A percentile compares a stretch with the other conserved stretches of the same genome.
Evolutionary conservation across 2,329 filamentous ascomycete genomes (phyloP).

Genomic region (Scedosporium boydii): DNA sequence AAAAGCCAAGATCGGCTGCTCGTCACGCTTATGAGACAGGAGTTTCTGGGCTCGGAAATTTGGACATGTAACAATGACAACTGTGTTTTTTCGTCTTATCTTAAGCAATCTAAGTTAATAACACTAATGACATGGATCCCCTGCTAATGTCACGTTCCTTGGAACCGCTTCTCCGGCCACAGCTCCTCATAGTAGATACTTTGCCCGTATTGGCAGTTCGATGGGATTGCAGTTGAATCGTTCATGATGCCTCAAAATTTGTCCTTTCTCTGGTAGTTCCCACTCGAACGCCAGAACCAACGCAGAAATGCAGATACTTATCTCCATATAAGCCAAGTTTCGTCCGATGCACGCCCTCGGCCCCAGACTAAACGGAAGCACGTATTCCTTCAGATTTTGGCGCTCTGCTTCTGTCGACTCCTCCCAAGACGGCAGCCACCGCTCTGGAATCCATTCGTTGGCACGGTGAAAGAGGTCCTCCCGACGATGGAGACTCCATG

Average conservation of each 20-base stretch:
- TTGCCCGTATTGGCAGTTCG: conserved; percentile 2
- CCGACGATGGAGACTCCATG: conserved; percentile 18
- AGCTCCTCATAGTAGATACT: background rate
- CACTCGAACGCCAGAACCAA: conserved; percentile 6
- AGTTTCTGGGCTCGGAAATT: too few species aligned
- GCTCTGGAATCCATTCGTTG: conserved; percentile 15
- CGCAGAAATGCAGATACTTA: conserved; percentile 3
- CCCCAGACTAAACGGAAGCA: conserved; percentile 6
- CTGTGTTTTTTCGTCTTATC: background rate
- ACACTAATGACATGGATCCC: background rate
- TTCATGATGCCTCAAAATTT: conserved; percentile 1
- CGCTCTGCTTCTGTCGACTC: background rate
- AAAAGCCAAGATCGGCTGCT: too few species aligned
- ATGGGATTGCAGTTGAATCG: conserved; percentile 7
- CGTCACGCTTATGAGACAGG: too few species aligned
- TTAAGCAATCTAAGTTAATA: background rate
- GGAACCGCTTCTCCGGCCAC: too few species aligned
- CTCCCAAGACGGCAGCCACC: conserved; percentile 11
- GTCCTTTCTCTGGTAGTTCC: background rate
- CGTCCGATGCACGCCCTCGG: conserved; percentile 5
- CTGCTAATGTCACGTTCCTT: too few species aligned
- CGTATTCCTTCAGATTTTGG: conserved; percentile 7
- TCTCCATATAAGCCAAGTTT: conserved; percentile 7
- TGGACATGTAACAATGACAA: background rate
- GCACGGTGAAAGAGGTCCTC: conserved; percentile 14